Evolutionary conservation across 225 moss, liverwort and hornwort genomes (phyloP).

Genomic region (Physcomitrium patens): DNA sequence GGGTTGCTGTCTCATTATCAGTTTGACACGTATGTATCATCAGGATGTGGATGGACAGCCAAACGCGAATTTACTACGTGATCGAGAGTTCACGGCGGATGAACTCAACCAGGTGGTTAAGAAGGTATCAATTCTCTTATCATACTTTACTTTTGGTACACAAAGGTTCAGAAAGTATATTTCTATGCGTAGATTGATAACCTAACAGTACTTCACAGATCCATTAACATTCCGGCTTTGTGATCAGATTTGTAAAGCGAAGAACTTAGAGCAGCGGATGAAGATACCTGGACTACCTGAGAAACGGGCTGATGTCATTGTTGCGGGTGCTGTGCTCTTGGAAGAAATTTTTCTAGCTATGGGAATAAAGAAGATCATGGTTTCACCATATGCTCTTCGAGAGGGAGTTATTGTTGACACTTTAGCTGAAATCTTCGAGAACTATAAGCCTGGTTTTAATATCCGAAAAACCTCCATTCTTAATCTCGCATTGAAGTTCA

Average conservation of each 20-base stretch:
- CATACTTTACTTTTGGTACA: neutral
- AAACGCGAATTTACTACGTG: constrained; percentile 45
- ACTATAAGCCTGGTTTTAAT: constrained; percentile 54
- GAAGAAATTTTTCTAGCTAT: constrained; percentile 64
- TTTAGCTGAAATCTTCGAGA: constrained; percentile 51
- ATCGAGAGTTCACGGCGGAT: constrained; percentile 51
- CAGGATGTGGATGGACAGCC: constrained; percentile 45
- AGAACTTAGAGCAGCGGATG: constrained; percentile 56
- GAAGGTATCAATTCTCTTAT: constrained; percentile 43
- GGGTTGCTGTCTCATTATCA: neutral
- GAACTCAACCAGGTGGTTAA: constrained; percentile 55
- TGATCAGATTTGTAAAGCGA: constrained; percentile 62
- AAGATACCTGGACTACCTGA: constrained; percentile 67
- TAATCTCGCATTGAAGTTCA: constrained; percentile 61
- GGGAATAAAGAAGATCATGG: constrained; percentile 61
- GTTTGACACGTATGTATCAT: constrained; percentile 19
- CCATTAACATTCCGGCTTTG: constrained; percentile 18
- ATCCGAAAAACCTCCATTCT: constrained; percentile 58
- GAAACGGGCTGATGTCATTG: constrained; percentile 69
- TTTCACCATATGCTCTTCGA: constrained; percentile 59
- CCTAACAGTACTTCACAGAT: constrained; percentile 6
- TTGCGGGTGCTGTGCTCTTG: constrained; percentile 62
- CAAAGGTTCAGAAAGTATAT: neutral
- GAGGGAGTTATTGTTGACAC: constrained; percentile 73
- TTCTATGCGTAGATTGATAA: constrained; percentile 21